Base-by-base conservation (phyloP, 768 basidiomycete genomes). In the Saitozyma sp. region DNA sequence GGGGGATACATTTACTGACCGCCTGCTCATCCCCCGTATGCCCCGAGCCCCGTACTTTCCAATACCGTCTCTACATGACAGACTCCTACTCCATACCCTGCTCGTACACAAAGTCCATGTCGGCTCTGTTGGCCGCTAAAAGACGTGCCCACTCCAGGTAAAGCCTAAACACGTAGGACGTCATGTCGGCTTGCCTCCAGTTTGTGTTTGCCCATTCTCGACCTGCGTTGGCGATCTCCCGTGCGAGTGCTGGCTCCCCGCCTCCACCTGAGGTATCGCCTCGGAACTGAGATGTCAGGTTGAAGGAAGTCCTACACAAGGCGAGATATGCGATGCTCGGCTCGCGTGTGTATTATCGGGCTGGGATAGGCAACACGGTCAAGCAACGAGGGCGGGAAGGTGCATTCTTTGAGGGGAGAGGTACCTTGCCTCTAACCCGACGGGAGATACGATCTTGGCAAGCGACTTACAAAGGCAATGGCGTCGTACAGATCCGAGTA, bases 91-190 rank as follows among this genome's bases (percentile, higher is more conserved):
- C 69, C 71, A 70, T 70, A 6, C 40, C 29, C 53, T 62, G 56
- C 8, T 67, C 56, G 58, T 70, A 73, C 9, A 56, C 63, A 39
- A 74, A 72, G 56, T 74, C 72, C 72, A 70, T 72, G n/a, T 39
- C 50, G 8, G 43, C 17, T 53, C 69, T 64, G 20, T 58, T 54
- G 17, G 56, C 43, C n/a, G 75, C 69, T 17, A 71, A 58, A 56
- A 73, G 57, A 42, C 78, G 66, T 11, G 72, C 78, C 75, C 75
- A 79, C 42, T 79, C 78, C 29, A 79, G 67, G 58, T 76, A 79
- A 42, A 78, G 64, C 37, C 76, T 67, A 57, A 77, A 75, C 49
- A 75, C 70, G 59, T 74, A 74, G 8, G 76, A 75, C 2, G 71
- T 66, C 75, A 77, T 77, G 51, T 77, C 73, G 17, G 67, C 74